These are phyloP conservation scores for Plasmodium chabaudi DNA, from an alignment of 169 alveolate genomes.

Conservation along the genomic window DNA sequence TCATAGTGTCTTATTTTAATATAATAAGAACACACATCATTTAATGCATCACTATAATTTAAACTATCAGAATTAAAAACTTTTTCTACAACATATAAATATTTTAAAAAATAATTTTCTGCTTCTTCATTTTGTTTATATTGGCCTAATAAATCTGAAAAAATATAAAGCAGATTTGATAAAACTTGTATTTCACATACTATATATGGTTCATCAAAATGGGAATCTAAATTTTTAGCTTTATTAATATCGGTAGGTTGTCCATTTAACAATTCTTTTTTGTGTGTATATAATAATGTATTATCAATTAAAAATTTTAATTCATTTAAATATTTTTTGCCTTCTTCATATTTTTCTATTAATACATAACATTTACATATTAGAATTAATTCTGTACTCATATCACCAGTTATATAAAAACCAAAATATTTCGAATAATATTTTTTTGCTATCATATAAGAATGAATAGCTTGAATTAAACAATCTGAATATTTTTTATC, in stretches of 20 bases:
- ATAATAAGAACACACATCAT: constrained; percentile 82
- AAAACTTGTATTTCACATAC: constrained; percentile 79
- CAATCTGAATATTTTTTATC: constrained; percentile 80
- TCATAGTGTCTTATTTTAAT: constrained; percentile 80
- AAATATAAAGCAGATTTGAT: constrained; percentile 78
- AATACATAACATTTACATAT: constrained; percentile 88
- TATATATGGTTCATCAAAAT: constrained; percentile 78
- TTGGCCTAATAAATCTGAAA: constrained; percentile 78
- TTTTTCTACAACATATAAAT: constrained; percentile 45
- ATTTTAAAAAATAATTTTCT: constrained; percentile 73
- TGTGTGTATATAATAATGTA: constrained; percentile 82
- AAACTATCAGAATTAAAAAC: constrained; percentile 52
- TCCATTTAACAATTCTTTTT: constrained; percentile 55
- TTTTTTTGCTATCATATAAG: constrained; percentile 79
- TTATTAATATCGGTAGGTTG: background rate
- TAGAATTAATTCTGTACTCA: constrained; percentile 89
- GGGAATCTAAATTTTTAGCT: constrained; percentile 21
- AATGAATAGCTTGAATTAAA: constrained; percentile 80
- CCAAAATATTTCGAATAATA: constrained; percentile 80
- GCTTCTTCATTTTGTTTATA: constrained; percentile 80
- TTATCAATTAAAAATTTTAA: constrained; percentile 87
- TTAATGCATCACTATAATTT: constrained; percentile 81
- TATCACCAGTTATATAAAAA: constrained; percentile 82
- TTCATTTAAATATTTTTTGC: constrained; percentile 84
- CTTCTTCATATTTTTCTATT: constrained; percentile 83